Evolutionary conservation across 169 alveolate genomes (phyloP).

Genomic region (Cryptosporidium muris): DNA sequence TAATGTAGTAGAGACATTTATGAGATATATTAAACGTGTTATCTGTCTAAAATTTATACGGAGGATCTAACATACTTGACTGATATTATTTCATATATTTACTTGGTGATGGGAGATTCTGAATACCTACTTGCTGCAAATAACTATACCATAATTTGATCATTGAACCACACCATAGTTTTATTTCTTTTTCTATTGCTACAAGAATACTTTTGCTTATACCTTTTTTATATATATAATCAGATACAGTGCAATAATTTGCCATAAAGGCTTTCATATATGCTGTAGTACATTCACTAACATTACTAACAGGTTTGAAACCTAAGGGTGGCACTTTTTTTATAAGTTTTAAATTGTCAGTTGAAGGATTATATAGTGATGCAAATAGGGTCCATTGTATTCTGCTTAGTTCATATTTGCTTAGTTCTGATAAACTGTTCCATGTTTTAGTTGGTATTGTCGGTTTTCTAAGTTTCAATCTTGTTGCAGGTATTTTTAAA

Average conservation of each 20-base stretch:
- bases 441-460: background rate
- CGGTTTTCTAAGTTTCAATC: no score
- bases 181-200: conserved; percentile 34
- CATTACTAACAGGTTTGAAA: conserved; percentile 28
- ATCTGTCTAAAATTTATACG: background rate
- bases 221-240: conserved; percentile 14
- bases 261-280: conserved; percentile 15
- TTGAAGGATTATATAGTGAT: conserved; percentile 4
- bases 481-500: background rate
- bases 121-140: conserved; percentile 32
- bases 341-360: conserved; percentile 21
- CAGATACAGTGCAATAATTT: conserved; percentile 33
- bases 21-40: no score
- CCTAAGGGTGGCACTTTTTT: conserved; percentile 40
- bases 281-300: conserved; percentile 14
- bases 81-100: background rate
- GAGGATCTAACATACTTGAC: background rate
- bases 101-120: conserved; percentile 18
- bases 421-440: background rate
- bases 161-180: conserved; percentile 56
- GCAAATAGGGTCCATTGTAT: conserved; percentile 47
- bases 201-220: background rate
- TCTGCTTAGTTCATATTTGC: conserved; percentile 34
- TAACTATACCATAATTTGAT: conserved; percentile 41
- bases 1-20: no score